These are phyloP conservation scores for Pseudotsuga menziesii DNA, from an alignment of 75 land plant species.

Conservation along the genomic window DNA sequence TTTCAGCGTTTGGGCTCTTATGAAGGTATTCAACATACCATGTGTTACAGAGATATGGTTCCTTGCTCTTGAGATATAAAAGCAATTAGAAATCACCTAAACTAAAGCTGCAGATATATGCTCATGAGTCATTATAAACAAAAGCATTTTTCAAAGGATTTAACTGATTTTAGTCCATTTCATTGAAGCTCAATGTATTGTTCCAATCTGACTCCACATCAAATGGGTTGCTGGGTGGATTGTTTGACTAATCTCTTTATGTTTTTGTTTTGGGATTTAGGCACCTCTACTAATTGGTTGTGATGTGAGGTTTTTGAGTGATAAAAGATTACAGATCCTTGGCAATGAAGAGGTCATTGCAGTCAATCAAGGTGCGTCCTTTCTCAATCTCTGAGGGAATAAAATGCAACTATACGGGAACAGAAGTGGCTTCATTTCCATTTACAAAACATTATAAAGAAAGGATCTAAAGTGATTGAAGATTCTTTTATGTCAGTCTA, in stretches of 20 bases:
- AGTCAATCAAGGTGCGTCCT: slow-evolving; percentile 69
- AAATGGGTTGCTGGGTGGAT: neutral
- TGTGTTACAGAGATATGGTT: neutral
- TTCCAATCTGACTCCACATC: too few species aligned
- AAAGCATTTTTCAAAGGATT: neutral
- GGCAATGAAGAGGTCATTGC: slow-evolving; percentile 71
- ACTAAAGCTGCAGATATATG: neutral
- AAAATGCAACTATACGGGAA: neutral
- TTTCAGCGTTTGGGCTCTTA: slow-evolving; percentile 89
- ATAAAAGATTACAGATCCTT: slow-evolving; percentile 49
- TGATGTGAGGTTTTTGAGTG: slow-evolving; percentile 53
- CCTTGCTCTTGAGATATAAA: neutral
- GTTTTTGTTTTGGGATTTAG: slow-evolving; percentile 22
- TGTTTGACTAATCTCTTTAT: too few species aligned
- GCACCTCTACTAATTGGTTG: slow-evolving; percentile 86
- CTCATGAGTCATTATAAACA: slow-evolving; percentile 3
- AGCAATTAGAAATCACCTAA: neutral
- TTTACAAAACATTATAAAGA: neutral
- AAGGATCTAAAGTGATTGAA: neutral
- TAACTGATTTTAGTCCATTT: neutral
- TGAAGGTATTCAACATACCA: slow-evolving; percentile 48
- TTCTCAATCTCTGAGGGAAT: neutral
- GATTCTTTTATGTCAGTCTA: neutral
- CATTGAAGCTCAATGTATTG: neutral
- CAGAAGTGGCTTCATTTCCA: neutral